phyloP scores from a whole-genome alignment of 1,284 basidiomycete genomes.

The Leccinum pachyderme region DNA sequence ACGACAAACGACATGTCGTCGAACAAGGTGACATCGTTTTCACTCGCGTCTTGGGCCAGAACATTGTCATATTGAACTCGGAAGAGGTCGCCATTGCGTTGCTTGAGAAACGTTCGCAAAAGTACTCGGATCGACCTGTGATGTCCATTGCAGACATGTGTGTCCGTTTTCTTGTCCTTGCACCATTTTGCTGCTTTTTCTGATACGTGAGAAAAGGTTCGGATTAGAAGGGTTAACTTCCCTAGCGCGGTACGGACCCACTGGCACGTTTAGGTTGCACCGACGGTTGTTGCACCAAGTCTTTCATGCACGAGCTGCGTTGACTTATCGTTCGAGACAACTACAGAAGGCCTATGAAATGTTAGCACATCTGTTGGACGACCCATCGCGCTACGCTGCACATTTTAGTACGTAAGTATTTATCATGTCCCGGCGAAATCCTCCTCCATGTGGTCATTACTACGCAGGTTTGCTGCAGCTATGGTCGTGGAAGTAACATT shows the following conservation, averaged over 20 bases:
- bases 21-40: conserved; percentile 2
- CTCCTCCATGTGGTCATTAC: neutral
- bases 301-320: no score
- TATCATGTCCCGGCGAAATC: conserved; percentile 1
- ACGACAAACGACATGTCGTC: no score
- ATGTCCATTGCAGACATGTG: no score
- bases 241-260: no score
- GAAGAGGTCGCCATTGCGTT: no score
- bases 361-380: neutral
- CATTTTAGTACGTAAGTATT: neutral
- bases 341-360: neutral
- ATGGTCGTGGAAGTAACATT: neutral
- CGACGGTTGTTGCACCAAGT: no score
- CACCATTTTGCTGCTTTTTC: conserved; percentile 7
- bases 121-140: no score
- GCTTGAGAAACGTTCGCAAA: no score
- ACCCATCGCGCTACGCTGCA: neutral
- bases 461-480: neutral
- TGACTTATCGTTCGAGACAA: neutral
- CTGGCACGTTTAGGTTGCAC: no score
- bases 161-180: conserved; percentile 16
- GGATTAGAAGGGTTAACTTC: no score
- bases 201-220: neutral
- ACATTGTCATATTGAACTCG: no score
- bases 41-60: conserved; percentile 7